Evolutionary conservation across 441 rosid species (phyloP), one percentile per base, ranked within the genome.

Genomic region (Pelargonium cotyledonis): DNA sequence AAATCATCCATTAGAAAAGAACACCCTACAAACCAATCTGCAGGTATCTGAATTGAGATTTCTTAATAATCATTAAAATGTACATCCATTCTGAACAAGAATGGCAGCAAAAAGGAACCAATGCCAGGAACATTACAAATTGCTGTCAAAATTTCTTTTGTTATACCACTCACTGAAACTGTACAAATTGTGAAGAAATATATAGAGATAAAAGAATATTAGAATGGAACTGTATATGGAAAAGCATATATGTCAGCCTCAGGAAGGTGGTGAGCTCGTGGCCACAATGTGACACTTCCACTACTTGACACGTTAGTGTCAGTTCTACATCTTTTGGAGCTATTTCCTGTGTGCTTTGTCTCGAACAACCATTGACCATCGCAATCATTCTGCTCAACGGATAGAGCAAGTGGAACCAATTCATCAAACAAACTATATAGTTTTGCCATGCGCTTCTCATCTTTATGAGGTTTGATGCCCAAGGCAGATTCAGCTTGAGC

Each of bases 161-260:
- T 35, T 40, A 40, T 7, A 40, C 10, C 23, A 16, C 18, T 2
- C 61, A 55, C 61, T 55, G 26, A 55, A 55, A 55, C 61, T 55
- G 61, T 55, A 55, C 61, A 55, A 55, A 72, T 8, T 61, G 18
- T 23, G 6, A 26, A 6, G 26, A 5, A 26, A 11, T 40, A 8
- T 10, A 2, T 8, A 40, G n/a, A 29, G 44, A 41, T 9, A 38
- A n/a, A 14, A 10, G 29, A 15, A 10, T 29, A 58, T 75, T 65
- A 94, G 44, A 88, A 89, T 1, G 89, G 92, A 43, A 87, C 69
- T 0, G 95, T 69, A 6, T 77, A 91, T 0, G 99, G 96, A 72
- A 94, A 74, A 0, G 94, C 83, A 46, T 71, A 78, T 10, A 89
- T 61, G 63, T 80, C 90, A 0, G 70, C 88, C 15, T 74, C 81